phyloP scores from a whole-genome alignment of 306 rosid species.

The Cyamopsis tetragonoloba region DNA sequence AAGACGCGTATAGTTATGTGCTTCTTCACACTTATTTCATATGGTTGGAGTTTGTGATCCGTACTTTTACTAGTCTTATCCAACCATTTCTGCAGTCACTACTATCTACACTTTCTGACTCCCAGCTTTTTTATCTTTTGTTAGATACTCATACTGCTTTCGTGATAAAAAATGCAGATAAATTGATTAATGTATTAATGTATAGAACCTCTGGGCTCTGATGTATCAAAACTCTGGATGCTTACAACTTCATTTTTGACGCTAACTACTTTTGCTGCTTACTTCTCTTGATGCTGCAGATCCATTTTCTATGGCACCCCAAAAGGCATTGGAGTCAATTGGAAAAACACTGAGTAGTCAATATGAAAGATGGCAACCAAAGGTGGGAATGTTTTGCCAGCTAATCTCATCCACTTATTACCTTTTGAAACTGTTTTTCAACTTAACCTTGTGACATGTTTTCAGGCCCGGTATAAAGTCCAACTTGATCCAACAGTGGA shows the following conservation, averaged over 20 bases:
- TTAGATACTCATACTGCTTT: background rate
- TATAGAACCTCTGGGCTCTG: background rate
- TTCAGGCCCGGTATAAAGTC: conserved; percentile 85
- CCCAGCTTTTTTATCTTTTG: background rate
- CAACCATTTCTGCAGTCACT: background rate
- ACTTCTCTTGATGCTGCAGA: too few relatives aligned
- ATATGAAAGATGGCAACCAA: conserved; percentile 99
- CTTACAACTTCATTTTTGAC: background rate
- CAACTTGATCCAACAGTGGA: conserved; percentile 97
- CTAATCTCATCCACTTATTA: conserved; percentile 13
- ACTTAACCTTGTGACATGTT: conserved; percentile 28
- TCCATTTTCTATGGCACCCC: conserved; percentile 95
- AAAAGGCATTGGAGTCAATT: conserved; percentile 88
- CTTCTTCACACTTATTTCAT: background rate
- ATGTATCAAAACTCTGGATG: background rate
- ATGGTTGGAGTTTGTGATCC: background rate
- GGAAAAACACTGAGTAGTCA: conserved; percentile 81
- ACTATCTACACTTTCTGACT: conserved; percentile 7
- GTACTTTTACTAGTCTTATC: background rate
- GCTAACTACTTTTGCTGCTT: background rate
- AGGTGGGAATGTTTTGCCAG: conserved; percentile 49
- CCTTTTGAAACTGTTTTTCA: conserved; percentile 23
- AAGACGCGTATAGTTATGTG: background rate
- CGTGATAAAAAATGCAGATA: conserved; percentile 6
- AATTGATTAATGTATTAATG: conserved; percentile 7